Conservation (phyloP, 2,329 filamentous ascomycete genomes). For the Cercospora sp. region DNA sequence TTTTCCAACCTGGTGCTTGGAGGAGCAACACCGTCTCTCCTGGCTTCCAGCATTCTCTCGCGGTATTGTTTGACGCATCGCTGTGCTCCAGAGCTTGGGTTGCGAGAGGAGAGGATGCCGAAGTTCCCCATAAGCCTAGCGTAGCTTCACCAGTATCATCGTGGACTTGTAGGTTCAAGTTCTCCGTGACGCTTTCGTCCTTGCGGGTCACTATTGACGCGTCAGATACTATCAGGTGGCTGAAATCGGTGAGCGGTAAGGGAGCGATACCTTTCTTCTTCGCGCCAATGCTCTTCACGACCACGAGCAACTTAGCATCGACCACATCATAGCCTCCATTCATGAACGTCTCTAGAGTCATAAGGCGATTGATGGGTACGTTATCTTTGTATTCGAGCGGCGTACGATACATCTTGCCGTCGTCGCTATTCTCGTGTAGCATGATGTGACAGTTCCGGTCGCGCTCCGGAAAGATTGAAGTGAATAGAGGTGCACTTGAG, state of each 20-base stretch:
- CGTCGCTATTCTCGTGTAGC: slow-evolving; percentile 52
- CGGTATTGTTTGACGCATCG: slow-evolving; percentile 1
- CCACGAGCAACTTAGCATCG: slow-evolving; percentile 56
- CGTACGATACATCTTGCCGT: slow-evolving; percentile 46
- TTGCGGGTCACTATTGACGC: slow-evolving; percentile 48
- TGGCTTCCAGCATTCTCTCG: slow-evolving; percentile 30
- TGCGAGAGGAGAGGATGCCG: slow-evolving; percentile 39
- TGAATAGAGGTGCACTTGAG: slow-evolving; percentile 51
- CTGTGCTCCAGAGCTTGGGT: neutral
- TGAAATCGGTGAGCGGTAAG: neutral
- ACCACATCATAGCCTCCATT: slow-evolving; percentile 56
- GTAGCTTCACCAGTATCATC: slow-evolving; percentile 58
- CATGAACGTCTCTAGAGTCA: slow-evolving; percentile 58
- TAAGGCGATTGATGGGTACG: slow-evolving; percentile 49
- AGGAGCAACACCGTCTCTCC: slow-evolving; percentile 37
- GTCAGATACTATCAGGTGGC: slow-evolving; percentile 3
- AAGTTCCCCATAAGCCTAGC: slow-evolving; percentile 58
- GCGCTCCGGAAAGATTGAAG: slow-evolving; percentile 60
- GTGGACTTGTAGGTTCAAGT: slow-evolving; percentile 55
- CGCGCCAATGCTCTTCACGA: slow-evolving; percentile 58
- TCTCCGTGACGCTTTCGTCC: slow-evolving; percentile 46
- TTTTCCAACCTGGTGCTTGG: slow-evolving; percentile 36
- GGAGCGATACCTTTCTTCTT: slow-evolving; percentile 47
- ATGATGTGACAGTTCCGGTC: slow-evolving; percentile 56
- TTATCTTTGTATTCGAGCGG: slow-evolving; percentile 48